Percentiles rank a stretch among this genome's conserved stretches.
Conservation (phyloP, 2,329 filamentous ascomycete genomes). For the Neofusicoccum ribis region DNA sequence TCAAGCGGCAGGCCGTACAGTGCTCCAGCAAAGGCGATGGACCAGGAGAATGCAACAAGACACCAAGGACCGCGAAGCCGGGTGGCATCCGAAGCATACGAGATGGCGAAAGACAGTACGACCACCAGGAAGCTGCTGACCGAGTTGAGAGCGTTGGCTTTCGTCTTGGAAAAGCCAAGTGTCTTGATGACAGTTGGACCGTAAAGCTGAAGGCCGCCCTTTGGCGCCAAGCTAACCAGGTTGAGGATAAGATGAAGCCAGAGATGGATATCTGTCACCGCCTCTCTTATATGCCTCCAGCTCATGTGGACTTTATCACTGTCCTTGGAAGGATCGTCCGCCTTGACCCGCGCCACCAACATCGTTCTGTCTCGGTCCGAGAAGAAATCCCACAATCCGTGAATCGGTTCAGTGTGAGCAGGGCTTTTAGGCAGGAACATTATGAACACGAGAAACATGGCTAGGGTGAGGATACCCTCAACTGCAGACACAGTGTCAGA, state of each 20-base stretch:
- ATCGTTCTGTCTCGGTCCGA: not conserved
- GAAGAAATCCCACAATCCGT: not conserved
- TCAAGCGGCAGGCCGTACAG: not conserved
- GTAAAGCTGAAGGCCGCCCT: constrained; percentile 2
- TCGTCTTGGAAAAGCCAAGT: not conserved
- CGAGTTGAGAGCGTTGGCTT: not conserved
- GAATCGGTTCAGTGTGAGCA: not conserved
- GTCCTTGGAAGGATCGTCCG: not conserved
- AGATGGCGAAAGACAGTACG: not conserved
- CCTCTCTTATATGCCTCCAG: not conserved
- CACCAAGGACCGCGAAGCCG: not conserved
- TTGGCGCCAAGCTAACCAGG: not conserved
- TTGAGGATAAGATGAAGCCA: not conserved
- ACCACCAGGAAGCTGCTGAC: not conserved
- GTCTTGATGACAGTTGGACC: not conserved
- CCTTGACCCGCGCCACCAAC: not conserved
- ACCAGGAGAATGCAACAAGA: not conserved
- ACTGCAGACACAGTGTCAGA: not conserved
- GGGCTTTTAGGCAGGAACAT: not conserved
- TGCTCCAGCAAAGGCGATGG: not conserved
- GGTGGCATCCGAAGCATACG: not conserved
- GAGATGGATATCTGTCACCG: not conserved
- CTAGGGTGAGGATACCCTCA: not conserved
- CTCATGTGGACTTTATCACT: not conserved
- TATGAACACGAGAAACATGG: not conserved